Evolutionary conservation across 1,284 basidiomycete species (phyloP), one percentile per base, ranked within the genome.

Genomic region (Porodaedalea pini): DNA sequence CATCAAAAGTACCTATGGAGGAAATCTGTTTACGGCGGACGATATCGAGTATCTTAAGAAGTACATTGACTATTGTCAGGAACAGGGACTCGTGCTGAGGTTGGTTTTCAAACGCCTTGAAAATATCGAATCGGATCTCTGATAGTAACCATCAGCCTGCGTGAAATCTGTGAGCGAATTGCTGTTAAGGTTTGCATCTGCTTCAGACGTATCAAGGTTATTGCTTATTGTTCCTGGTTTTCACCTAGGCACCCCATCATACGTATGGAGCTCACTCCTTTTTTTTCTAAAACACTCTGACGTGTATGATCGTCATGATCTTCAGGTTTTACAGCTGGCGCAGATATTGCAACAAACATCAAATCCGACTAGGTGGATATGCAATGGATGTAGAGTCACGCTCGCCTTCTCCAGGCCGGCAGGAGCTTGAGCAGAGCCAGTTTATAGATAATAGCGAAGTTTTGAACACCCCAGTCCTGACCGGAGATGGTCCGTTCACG

Each of bases 1-100:
- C n/a, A 83, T 91, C 66, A 90, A 89, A 70, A 91, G 88, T 65
- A 90, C 88, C 0, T 91, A 90, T 64, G 89, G 89, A 44, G 90
- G 89, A 2, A 91, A 92, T 66, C 67, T 90, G 39, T 92, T 91
- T 66, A 92, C 89, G 0, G 77, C 83, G 0, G 89, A 91, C 50
- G 89, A 92, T 67, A 80, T 91, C 23, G 54, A 80, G 43, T 92
- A 91, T 67, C 76, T 92, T 60, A 88, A 90, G 66, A 84, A 82
- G 65, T 91, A 92, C 66, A 91, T 92, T 50, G 88, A 90, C 64
- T 92, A 90, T 64, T 91, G 89, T 65, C 88, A 89, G 63, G 86
- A 89, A 58, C 86, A 90, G 68, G 89, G 89, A 34, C 69, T 90
- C 4, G 86, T 90, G 6, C 72, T 92, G 40, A 90, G 86, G 86